Evolutionary conservation across 139 green algal species (phyloP).

Genomic region (Coelastrella sp.): DNA sequence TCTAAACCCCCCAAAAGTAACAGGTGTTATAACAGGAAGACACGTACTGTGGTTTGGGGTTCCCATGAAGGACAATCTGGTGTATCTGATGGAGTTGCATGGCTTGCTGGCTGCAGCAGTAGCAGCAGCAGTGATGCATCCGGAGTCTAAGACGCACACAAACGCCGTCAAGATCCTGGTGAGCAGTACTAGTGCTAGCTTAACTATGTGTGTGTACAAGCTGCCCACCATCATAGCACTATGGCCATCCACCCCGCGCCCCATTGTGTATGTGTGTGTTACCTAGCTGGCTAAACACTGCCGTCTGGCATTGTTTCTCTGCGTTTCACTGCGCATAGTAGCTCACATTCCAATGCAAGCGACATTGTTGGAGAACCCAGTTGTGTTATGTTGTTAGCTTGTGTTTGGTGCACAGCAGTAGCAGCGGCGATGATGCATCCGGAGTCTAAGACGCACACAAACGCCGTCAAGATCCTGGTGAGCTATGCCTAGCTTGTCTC

Average conservation of each 20-base stretch:
- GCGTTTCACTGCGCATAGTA: too few relatives aligned
- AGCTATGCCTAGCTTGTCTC: neutral
- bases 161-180: neutral
- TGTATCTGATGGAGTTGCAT: neutral
- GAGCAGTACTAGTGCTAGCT: neutral
- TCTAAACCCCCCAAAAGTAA: neutral
- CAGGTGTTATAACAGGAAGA: slow-evolving; percentile 7
- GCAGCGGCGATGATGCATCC: neutral
- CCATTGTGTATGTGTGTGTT: neutral
- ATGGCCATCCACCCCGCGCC: too few relatives aligned
- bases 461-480: neutral
- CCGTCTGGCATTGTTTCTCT: too few relatives aligned
- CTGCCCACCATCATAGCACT: too few relatives aligned
- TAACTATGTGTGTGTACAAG: too few relatives aligned
- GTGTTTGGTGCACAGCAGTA: too few relatives aligned
- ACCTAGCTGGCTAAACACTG: too few relatives aligned
- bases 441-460: neutral
- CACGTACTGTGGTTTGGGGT: neutral
- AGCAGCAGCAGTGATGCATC: neutral
- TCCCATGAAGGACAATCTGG: neutral
- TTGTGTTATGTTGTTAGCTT: too few relatives aligned
- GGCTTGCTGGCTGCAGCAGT: neutral
- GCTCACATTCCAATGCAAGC: too few relatives aligned
- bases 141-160: neutral
- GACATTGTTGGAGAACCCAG: too few relatives aligned